These are phyloP conservation scores for Lactifluus hygrophoroides DNA, from an alignment of 768 basidiomycete species.

Conservation along the genomic window DNA sequence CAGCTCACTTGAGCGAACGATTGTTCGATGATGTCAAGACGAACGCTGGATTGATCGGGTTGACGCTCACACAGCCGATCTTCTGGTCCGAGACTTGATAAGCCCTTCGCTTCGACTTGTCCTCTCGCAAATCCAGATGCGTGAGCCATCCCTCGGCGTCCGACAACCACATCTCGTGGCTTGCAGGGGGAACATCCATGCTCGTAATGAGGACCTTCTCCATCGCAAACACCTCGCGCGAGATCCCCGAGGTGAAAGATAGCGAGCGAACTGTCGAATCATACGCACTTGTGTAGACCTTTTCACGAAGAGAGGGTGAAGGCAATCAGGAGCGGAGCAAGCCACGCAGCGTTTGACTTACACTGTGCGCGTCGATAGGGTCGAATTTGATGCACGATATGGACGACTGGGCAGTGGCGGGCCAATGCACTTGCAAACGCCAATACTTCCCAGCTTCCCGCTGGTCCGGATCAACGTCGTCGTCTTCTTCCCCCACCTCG, in stretches of 20 bases:
- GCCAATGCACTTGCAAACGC: slow-evolving; percentile 79
- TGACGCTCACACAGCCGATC: slow-evolving; percentile 73
- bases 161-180: slow-evolving; percentile 80
- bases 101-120: slow-evolving; percentile 43
- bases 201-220: slow-evolving; percentile 58
- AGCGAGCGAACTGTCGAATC: slow-evolving; percentile 69
- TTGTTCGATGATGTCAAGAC: slow-evolving; percentile 72
- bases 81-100: slow-evolving; percentile 64
- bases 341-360: slow-evolving; percentile 29
- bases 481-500: slow-evolving; percentile 60
- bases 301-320: background rate
- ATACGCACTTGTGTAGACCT: slow-evolving; percentile 79
- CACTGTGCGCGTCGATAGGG: slow-evolving; percentile 66
- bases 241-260: slow-evolving; percentile 64
- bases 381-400: slow-evolving; percentile 73
- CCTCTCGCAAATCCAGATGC: slow-evolving; percentile 66
- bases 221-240: slow-evolving; percentile 57
- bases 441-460: slow-evolving; percentile 68
- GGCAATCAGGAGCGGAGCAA: background rate
- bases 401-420: slow-evolving; percentile 68
- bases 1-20: slow-evolving; percentile 54
- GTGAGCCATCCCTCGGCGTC: slow-evolving; percentile 64
- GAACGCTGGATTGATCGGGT: slow-evolving; percentile 57
- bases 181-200: slow-evolving; percentile 57
- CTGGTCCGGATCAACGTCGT: slow-evolving; percentile 34